Base-by-base conservation (phyloP, 208 protist species). In the Spongospora subterranea region DNA sequence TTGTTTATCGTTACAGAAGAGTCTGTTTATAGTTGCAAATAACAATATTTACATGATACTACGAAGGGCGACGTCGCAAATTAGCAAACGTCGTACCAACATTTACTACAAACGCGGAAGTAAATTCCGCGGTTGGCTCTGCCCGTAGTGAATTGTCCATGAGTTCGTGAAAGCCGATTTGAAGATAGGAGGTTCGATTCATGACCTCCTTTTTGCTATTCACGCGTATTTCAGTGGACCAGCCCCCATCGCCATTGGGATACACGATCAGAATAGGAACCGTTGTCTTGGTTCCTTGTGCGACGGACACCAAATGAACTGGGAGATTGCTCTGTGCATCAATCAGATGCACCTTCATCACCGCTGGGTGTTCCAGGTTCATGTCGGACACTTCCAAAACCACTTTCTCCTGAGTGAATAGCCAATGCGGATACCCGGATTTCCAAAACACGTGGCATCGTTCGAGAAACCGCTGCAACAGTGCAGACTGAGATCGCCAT, bases 201-300 rank as follows among this genome's bases (percentile, higher is more conserved):
- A 45, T 35, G 71, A 82, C 71, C 71, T 82, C 71, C n/a, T 82
- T 82, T n/a, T 82, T 82, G 71, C 71, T 82, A n/a, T 82, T 82
- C 35, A 82, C 71, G n/a, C 71, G 71, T 20, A 82, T 6, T 20
- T 82, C 71, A 43, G 35, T n/a, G n/a, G 11, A 35, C 71, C 71
- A 82, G 71, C 17, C 6, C 13, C 71, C 17, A 43, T 82, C 71
- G n/a, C 35, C 71, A 43, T 82, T 82, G 35, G 35, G 35, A n/a
- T 39, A 82, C 17, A n/a, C 6, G 71, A 82, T n/a, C 17, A 82
- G 71, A 35, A 43, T 82, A 13, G n/a, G 35, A 6, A n/a, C 40
- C 71, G 71, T 45, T 20, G 71, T 45, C 71, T 82, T 82, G 71
- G 40, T n/a, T 20, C 35, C 40, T 13, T 82, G 71, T 13, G n/a